Conservation (phyloP, 805 yeast genomes). For the Metschnikowia baotianmanensis region DNA sequence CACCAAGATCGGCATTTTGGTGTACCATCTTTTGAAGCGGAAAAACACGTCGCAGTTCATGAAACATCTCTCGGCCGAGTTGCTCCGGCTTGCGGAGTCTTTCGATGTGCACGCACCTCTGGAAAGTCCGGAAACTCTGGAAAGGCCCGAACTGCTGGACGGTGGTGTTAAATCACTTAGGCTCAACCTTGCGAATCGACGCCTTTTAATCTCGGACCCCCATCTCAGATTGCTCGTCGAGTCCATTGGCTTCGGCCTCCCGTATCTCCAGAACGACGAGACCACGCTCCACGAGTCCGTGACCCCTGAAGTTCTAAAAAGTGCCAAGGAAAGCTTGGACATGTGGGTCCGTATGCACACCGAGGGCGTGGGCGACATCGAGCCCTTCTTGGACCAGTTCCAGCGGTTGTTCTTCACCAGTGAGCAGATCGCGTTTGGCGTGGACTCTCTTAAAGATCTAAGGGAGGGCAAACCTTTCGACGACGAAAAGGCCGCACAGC, state of each 20-base stretch:
- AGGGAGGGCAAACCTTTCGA: constrained; percentile 13
- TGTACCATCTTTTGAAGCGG: constrained; percentile 47
- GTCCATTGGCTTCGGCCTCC: constrained; percentile 46
- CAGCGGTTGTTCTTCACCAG: constrained; percentile 10
- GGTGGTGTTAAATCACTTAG: too few species aligned
- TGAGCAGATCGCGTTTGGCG: constrained; percentile 19
- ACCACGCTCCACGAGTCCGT: constrained; percentile 39
- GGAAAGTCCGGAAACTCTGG: too few species aligned
- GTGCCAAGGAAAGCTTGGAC: constrained; percentile 35
- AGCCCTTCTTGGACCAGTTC: constrained; percentile 22
- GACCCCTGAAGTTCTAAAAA: constrained; percentile 30
- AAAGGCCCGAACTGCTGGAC: too few species aligned
- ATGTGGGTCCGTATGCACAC: constrained; percentile 35
- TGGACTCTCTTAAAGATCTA: constrained; percentile 8
- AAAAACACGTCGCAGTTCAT: constrained; percentile 32
- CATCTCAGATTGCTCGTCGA: constrained; percentile 47
- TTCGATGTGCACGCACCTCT: not conserved
- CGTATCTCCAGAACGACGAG: constrained; percentile 36
- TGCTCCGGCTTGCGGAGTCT: constrained; percentile 30
- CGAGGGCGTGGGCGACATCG: constrained; percentile 19
- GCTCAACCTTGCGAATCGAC: constrained; percentile 17
- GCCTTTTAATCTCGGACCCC: constrained; percentile 46
- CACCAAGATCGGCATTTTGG: constrained; percentile 49
- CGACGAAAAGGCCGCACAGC: constrained; percentile 6
- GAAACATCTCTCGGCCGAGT: constrained; percentile 41